These are phyloP conservation scores for Cutaneotrichosporon cavernicola DNA, from an alignment of 1,284 basidiomycete species.

Conservation along the genomic window DNA sequence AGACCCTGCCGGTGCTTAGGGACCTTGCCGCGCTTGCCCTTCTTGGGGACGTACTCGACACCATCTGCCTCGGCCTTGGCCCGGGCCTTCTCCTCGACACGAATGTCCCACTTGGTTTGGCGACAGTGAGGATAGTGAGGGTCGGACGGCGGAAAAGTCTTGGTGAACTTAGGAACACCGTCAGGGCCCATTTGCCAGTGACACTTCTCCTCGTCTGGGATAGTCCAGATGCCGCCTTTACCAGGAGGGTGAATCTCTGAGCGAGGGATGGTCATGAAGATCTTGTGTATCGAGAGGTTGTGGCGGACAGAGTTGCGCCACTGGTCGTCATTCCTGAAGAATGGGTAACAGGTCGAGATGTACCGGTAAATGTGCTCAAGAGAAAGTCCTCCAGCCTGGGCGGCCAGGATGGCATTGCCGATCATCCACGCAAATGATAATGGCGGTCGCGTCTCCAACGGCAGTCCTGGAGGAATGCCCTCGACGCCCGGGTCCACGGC, in stretches of 20 bases:
- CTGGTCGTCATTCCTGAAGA: constrained; percentile 88
- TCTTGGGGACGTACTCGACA: constrained; percentile 46
- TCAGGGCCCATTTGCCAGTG: constrained; percentile 42
- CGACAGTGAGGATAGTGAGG: constrained; percentile 45
- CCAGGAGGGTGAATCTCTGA: constrained; percentile 49
- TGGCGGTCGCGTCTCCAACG: constrained; percentile 71
- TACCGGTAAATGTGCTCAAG: constrained; percentile 94
- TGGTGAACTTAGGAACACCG: constrained; percentile 46
- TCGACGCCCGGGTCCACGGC: constrained; percentile 51
- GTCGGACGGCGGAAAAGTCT: constrained; percentile 46
- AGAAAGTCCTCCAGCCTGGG: constrained; percentile 77
- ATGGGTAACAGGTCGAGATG: constrained; percentile 89
- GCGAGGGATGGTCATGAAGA: constrained; percentile 64
- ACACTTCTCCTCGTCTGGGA: constrained; percentile 49
- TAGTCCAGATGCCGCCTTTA: constrained; percentile 54
- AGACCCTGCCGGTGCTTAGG: constrained; percentile 18
- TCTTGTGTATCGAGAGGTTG: constrained; percentile 78
- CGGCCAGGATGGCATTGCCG: constrained; percentile 87
- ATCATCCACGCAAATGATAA: constrained; percentile 92
- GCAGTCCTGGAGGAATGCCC: constrained; percentile 74
- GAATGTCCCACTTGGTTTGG: constrained; percentile 46
- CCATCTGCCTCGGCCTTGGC: constrained; percentile 47
- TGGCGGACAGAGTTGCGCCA: constrained; percentile 91
- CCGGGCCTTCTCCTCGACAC: constrained; percentile 42
- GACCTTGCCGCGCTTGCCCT: constrained; percentile 35